phyloP scores from a whole-genome alignment of 768 basidiomycete genomes.

The Mrakia hoshinonis region DNA sequence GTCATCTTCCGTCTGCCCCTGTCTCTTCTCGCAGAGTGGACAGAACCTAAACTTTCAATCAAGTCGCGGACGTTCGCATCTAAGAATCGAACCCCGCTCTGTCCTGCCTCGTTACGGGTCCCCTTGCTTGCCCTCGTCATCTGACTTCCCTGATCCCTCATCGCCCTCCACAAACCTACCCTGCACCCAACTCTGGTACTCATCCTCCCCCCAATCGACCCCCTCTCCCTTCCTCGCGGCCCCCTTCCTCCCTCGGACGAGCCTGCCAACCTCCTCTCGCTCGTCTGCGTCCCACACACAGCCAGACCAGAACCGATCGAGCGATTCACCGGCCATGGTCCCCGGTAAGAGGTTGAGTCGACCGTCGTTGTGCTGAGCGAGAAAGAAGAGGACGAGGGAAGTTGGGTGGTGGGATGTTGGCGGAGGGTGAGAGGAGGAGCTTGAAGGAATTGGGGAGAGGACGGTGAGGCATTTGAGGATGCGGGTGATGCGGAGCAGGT shows the following conservation, averaged over 20 bases:
- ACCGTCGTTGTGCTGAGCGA: constrained; percentile 18
- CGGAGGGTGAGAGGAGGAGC: not conserved
- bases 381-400: constrained; percentile 18
- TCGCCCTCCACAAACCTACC: too few relatives aligned
- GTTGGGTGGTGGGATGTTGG: not conserved
- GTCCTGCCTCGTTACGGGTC: too few relatives aligned
- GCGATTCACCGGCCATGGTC: not conserved
- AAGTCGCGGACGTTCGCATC: too few relatives aligned
- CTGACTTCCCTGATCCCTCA: too few relatives aligned
- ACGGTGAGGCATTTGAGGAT: constrained; percentile 11
- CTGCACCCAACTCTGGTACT: too few relatives aligned
- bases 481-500: constrained; percentile 9
- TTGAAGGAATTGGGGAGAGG: constrained; percentile 3
- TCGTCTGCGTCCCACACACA: not conserved
- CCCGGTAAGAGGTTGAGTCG: constrained; percentile 11
- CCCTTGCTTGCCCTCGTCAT: too few relatives aligned
- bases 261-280: not conserved
- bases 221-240: not conserved
- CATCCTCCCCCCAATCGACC: too few relatives aligned
- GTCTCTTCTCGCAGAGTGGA: too few relatives aligned
- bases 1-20: too few relatives aligned
- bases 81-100: too few relatives aligned
- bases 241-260: not conserved
- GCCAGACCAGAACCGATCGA: constrained; percentile 4
- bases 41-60: too few relatives aligned